Conservation (phyloP, 306 rosid species). For the Sicyos baderoa region DNA sequence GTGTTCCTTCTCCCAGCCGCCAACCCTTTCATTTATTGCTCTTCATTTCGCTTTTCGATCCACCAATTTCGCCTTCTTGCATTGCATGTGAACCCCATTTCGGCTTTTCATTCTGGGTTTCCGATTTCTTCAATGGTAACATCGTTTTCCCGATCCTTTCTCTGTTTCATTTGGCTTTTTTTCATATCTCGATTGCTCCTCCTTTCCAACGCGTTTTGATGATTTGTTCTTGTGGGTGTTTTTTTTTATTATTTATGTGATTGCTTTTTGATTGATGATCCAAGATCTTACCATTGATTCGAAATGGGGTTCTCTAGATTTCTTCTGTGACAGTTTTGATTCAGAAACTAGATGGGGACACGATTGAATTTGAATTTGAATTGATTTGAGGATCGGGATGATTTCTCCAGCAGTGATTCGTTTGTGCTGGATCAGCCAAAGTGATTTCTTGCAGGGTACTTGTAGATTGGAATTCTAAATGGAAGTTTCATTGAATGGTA, state of each 20-base stretch:
- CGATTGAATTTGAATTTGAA: too few species aligned
- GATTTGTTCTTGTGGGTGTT: conserved; percentile 4
- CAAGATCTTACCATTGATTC: background rate
- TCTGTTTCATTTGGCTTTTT: background rate
- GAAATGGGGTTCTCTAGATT: background rate
- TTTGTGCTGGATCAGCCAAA: conserved; percentile 9
- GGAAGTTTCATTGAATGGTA: conserved; percentile 44
- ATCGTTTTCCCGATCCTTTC: background rate
- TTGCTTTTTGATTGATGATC: background rate
- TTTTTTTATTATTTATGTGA: background rate
- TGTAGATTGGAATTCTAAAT: conserved; percentile 18
- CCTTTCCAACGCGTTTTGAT: background rate
- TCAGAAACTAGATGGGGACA: background rate
- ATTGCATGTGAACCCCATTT: conserved; percentile 16
- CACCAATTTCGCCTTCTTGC: background rate
- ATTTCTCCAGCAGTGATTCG: conserved; percentile 15
- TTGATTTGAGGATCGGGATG: conserved; percentile 7
- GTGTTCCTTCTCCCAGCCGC: background rate
- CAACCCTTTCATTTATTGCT: background rate
- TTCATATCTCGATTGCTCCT: background rate
- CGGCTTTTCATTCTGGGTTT: background rate
- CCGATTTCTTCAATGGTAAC: background rate
- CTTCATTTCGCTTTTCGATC: background rate
- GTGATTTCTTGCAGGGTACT: background rate
- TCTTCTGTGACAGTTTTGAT: conserved; percentile 12